These are phyloP conservation scores for Scedosporium apiospermum DNA, from an alignment of 2,329 filamentous ascomycete genomes.

Conservation along the genomic window DNA sequence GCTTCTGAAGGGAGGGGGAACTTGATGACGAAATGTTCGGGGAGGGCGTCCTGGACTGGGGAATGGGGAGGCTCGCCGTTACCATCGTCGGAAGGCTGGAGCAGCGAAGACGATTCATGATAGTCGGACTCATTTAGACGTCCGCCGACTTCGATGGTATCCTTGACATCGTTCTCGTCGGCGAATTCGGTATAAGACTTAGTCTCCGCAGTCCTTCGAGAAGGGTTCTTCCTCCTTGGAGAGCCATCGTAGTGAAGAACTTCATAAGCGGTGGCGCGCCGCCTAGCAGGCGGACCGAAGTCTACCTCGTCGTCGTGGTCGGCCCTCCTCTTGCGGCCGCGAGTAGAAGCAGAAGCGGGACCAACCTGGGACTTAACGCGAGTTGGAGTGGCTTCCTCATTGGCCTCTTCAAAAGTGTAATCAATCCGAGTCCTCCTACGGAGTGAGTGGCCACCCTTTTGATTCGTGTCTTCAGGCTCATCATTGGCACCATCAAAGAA, in stretches of 20 bases:
- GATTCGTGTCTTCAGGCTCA: slow-evolving; percentile 5
- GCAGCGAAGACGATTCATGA: neutral
- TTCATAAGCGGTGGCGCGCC: slow-evolving; percentile 22
- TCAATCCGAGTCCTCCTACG: slow-evolving; percentile 47
- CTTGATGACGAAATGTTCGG: neutral
- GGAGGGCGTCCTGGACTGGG: neutral
- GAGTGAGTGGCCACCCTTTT: slow-evolving; percentile 49
- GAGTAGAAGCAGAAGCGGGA: slow-evolving; percentile 16
- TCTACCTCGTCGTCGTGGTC: slow-evolving; percentile 24
- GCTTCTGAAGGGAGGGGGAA: neutral
- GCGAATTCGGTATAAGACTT: slow-evolving; percentile 22
- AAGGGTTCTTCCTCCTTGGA: slow-evolving; percentile 30
- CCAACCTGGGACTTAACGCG: slow-evolving; percentile 15
- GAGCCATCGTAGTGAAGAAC: slow-evolving; percentile 19
- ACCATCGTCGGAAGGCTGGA: neutral
- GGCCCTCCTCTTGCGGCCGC: slow-evolving; percentile 26
- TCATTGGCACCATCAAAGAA: slow-evolving; percentile 3
- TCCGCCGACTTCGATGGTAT: slow-evolving; percentile 48
- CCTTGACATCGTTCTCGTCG: slow-evolving; percentile 42
- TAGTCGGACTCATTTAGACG: neutral
- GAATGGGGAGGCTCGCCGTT: neutral
- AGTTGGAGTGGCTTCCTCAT: slow-evolving; percentile 29
- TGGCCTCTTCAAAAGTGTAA: slow-evolving; percentile 44
- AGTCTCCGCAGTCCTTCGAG: slow-evolving; percentile 26
- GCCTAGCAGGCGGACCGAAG: slow-evolving; percentile 19